Evolutionary conservation across 306 rosid genomes (phyloP).

Genomic region (Neltuma alba): DNA sequence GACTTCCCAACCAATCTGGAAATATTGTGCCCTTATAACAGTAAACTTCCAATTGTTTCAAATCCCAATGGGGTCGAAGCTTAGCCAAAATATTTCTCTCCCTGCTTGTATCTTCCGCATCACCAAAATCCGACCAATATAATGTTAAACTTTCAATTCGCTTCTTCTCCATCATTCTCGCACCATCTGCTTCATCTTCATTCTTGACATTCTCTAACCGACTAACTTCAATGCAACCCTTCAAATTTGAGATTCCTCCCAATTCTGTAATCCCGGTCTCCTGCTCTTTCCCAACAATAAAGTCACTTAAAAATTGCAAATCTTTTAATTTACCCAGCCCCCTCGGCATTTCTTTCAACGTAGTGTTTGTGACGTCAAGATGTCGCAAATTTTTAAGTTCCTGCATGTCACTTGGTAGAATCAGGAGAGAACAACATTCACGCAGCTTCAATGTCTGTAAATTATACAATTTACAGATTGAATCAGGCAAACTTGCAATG

Average conservation of each 20-base stretch:
- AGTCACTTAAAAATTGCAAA: background rate
- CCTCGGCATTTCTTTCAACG: background rate
- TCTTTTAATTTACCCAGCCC: conserved; percentile 8
- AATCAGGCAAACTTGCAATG: background rate
- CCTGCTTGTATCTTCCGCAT: too few relatives aligned
- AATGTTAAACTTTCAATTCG: background rate
- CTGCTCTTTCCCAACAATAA: background rate
- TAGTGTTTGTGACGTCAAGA: background rate
- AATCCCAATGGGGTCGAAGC: background rate
- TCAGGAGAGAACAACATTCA: accelerated
- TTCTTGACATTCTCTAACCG: background rate
- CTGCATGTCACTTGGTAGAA: background rate
- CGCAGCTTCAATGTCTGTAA: background rate
- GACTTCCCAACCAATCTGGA: conserved; percentile 9
- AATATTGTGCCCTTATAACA: conserved; percentile 2
- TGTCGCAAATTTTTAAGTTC: conserved; percentile 13
- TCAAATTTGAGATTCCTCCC: background rate
- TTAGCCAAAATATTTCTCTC: conserved; percentile 11
- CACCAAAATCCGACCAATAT: background rate
- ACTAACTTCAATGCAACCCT: background rate
- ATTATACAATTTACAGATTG: conserved; percentile 18
- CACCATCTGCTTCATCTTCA: background rate
- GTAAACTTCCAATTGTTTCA: background rate
- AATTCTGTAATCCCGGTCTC: background rate
- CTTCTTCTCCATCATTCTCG: background rate